These are phyloP conservation scores for Solanum peruvianum DNA, from an alignment of 257 asterid species.

Conservation along the genomic window DNA sequence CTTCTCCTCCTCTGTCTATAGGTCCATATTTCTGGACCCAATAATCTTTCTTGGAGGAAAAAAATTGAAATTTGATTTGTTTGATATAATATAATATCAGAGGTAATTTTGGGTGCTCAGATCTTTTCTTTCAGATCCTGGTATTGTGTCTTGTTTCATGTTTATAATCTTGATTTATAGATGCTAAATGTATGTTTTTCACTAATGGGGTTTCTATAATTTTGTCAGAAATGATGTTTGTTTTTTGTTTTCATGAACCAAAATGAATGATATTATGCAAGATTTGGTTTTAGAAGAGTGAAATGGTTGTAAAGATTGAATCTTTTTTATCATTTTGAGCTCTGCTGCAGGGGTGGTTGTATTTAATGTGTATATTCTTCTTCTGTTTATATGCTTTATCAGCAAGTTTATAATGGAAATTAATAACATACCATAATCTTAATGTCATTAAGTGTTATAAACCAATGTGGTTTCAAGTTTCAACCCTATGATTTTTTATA, in stretches of 20 bases:
- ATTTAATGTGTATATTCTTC: not conserved
- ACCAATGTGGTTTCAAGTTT: not conserved
- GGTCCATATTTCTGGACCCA: not conserved
- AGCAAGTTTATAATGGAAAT: not conserved
- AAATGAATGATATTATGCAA: not conserved
- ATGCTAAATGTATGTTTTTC: not conserved
- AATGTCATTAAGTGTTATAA: not conserved
- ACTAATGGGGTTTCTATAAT: not conserved
- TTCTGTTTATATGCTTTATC: not conserved
- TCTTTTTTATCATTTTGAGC: not conserved
- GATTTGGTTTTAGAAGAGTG: not conserved
- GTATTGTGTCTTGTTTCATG: not conserved
- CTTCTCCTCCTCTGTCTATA: not conserved
- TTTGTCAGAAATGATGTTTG: not conserved
- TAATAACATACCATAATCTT: not conserved
- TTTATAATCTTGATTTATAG: not conserved
- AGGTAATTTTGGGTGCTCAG: constrained; percentile 7
- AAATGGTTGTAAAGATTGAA: not conserved
- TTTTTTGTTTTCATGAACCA: not conserved
- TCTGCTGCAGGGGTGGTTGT: not conserved
- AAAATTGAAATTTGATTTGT: not conserved
- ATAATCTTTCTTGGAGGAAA: not conserved
- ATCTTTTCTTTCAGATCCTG: constrained; percentile 11
- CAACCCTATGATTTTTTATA: not conserved
- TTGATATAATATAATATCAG: not conserved